These are phyloP conservation scores for Aspergillus nomiae DNA, from an alignment of 2,329 filamentous ascomycete species.

Conservation along the genomic window DNA sequence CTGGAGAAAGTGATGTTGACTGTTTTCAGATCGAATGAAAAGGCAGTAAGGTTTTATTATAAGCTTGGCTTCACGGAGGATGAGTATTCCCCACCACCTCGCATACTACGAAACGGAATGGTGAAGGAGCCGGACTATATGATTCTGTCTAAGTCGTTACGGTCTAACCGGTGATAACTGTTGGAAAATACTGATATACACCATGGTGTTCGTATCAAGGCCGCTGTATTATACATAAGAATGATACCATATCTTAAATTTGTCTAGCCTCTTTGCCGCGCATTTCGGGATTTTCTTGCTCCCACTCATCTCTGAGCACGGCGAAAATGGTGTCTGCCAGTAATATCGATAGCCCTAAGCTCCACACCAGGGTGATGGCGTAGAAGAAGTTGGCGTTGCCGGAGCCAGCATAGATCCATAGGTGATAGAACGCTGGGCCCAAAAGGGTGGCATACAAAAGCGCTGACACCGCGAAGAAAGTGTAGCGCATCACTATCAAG, in stretches of 20 bases:
- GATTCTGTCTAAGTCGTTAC: slow-evolving; percentile 54
- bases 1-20: slow-evolving; percentile 63
- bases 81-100: slow-evolving; percentile 54
- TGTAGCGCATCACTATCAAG: slow-evolving; percentile 78
- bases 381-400: slow-evolving; percentile 99
- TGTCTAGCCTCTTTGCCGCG: slow-evolving; percentile 83
- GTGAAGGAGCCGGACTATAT: slow-evolving; percentile 54
- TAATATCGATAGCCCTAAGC: slow-evolving; percentile 80
- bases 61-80: slow-evolving; percentile 55
- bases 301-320: slow-evolving; percentile 88
- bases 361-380: slow-evolving; percentile 98
- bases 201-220: not conserved
- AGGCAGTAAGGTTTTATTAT: slow-evolving; percentile 53
- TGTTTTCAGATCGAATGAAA: slow-evolving; percentile 56
- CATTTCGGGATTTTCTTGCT: slow-evolving; percentile 87
- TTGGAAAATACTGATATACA: not conserved
- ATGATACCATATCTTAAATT: slow-evolving; percentile 58
- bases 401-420: slow-evolving; percentile 98
- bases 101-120: slow-evolving; percentile 51
- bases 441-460: slow-evolving; percentile 86
- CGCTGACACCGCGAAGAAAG: slow-evolving; percentile 80
- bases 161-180: slow-evolving; percentile 5
- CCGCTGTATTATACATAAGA: slow-evolving; percentile 6
- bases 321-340: slow-evolving; percentile 88
- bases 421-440: slow-evolving; percentile 91